Base-by-base conservation (phyloP, 164 flowering plant genomes). In the Berberis vulgaris region DNA sequence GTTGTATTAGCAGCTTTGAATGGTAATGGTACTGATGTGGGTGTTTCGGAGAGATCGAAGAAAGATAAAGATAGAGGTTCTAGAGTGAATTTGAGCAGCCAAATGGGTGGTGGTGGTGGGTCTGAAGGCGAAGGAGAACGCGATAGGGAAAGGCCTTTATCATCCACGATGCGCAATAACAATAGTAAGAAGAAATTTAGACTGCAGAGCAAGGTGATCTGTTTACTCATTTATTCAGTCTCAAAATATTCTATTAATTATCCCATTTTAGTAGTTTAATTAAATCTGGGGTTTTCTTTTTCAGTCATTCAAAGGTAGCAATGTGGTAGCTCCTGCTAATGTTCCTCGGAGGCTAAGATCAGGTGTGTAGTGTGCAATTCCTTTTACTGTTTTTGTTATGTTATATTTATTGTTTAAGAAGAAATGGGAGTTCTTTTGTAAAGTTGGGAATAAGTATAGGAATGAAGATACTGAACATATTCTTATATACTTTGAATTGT, bases 301-400 rank as follows among this genome's bases (percentile, higher is more conserved):
- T 69, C 77, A 85, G 93, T 70, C 76, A 65, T 73, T 77, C 46
- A 78, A 76, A 66, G 84, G 77, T 6, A 71, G 78, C 69, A 71
- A 67, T 65, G 59, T 65, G 58, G 87, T 81, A 9, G 72, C 77
- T 78, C 79, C 77, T 68, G 76, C 85, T 57, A 72, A 82, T 26
- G 85, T 90, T 68, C 97, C 97, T 2, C 75, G 95, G 66, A 87
- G 82, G 72, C 73, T 81, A 43, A 84, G 97, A 9, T 86, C 97
- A 69, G 94, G 96, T 87, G 40, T 45, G 77, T 65, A 45, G n/a
- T 53, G 41, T 55, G 26, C 26, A 26, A 26, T 26, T 26, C 26
- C 26, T 26, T 26, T 26, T 26, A 26, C 26, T 26, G 26, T 26
- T 26, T 26, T 26, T 26, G 26, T 26, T 26, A 26, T 26, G 26